phyloP scores from a whole-genome alignment of 2,329 filamentous ascomycete species.

The Claviceps purpurea region DNA sequence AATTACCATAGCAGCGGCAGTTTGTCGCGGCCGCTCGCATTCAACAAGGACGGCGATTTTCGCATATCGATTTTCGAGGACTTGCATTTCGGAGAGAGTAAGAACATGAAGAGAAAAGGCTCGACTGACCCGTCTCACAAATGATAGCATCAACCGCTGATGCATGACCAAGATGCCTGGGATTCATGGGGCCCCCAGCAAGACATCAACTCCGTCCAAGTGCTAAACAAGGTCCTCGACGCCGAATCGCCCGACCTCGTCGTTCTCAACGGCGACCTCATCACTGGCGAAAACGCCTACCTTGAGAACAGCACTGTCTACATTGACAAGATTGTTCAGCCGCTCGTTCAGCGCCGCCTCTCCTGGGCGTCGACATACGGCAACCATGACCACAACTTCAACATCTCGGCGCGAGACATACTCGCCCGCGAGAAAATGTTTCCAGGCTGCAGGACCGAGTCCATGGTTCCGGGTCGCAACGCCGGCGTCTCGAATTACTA shows the following conservation, averaged over 20 bases:
- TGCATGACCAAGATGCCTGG: slow-evolving; percentile 24
- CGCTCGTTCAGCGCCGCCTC: slow-evolving; percentile 39
- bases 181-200: slow-evolving; percentile 32
- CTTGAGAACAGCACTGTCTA: slow-evolving; percentile 40
- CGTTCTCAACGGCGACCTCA: slow-evolving; percentile 58
- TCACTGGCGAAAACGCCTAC: slow-evolving; percentile 52
- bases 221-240: slow-evolving; percentile 46
- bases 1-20: not conserved
- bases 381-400: slow-evolving; percentile 53
- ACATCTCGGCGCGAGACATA: slow-evolving; percentile 36
- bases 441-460: slow-evolving; percentile 24
- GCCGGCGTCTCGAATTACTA: slow-evolving; percentile 34
- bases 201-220: slow-evolving; percentile 41
- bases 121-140: not conserved
- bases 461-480: slow-evolving; percentile 23
- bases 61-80: slow-evolving; percentile 52
- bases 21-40: slow-evolving; percentile 12
- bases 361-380: slow-evolving; percentile 58
- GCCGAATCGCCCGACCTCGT: slow-evolving; percentile 45
- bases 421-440: slow-evolving; percentile 26
- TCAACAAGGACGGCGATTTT: slow-evolving; percentile 32
- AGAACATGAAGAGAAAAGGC: slow-evolving; percentile 25
- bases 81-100: slow-evolving; percentile 58
- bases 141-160: not conserved
- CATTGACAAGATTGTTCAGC: slow-evolving; percentile 44